Evolutionary conservation across 2,329 filamentous ascomycete species (phyloP).

Genomic region (Proliferodiscus dingleyae): DNA sequence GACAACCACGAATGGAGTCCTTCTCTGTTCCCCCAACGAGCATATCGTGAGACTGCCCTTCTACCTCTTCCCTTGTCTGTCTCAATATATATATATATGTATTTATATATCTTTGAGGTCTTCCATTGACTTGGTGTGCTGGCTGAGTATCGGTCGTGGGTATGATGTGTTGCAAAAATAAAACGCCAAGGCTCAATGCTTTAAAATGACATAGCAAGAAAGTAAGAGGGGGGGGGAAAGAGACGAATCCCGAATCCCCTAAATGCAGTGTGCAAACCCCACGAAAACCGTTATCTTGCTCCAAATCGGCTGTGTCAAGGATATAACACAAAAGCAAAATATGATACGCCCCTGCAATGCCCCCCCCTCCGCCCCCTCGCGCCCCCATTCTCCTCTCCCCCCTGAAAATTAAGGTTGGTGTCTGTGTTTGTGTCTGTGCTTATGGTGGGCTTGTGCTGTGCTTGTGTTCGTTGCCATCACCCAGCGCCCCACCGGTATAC

Average conservation of each 20-base stretch:
- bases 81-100: constrained; percentile 1
- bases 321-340: constrained; percentile 2
- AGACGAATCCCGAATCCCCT: too few species aligned
- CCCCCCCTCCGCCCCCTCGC: neutral
- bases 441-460: too few species aligned
- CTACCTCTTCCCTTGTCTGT: constrained; percentile 4
- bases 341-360: constrained; percentile 21
- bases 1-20: constrained; percentile 3
- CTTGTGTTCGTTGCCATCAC: too few species aligned
- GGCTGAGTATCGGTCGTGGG: constrained; percentile 20
- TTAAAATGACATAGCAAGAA: too few species aligned
- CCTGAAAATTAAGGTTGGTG: constrained; percentile 7
- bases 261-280: too few species aligned
- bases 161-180: constrained; percentile 23
- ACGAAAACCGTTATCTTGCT: too few species aligned
- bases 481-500: too few species aligned
- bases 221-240: too few species aligned
- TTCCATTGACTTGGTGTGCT: constrained; percentile 8
- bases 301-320: constrained; percentile 4
- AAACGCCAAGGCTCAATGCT: constrained; percentile 27
- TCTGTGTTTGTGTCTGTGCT: too few species aligned
- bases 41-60: constrained; percentile 2
- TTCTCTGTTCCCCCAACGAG: neutral
- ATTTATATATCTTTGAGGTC: too few species aligned
- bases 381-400: constrained; percentile 26